phyloP scores from a whole-genome alignment of 2,329 filamentous ascomycete species.

The Colletotrichum coccodes region DNA sequence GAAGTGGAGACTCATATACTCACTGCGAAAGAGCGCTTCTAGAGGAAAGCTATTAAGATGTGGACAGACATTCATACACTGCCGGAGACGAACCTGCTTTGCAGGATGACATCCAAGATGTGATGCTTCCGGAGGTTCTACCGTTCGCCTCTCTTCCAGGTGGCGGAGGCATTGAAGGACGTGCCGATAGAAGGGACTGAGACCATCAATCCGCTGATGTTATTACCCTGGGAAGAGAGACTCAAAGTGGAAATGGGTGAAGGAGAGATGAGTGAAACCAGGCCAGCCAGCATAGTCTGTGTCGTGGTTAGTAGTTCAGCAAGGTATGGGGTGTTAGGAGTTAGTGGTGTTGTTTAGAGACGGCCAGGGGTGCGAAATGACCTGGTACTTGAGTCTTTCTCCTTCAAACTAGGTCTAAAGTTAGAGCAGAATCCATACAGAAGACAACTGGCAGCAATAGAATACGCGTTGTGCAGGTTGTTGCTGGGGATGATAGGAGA shows the following conservation, averaged over 20 bases:
- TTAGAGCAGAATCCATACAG: constrained; percentile 36
- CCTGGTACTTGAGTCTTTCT: constrained; percentile 29
- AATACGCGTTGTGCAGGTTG: constrained; percentile 26
- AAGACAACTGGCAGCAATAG: constrained; percentile 32
- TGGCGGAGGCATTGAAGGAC: not conserved
- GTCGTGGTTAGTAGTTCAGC: constrained; percentile 35
- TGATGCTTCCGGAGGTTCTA: too few species aligned
- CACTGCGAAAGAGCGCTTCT: not conserved
- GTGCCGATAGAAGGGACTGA: not conserved
- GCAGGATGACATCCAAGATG: not conserved
- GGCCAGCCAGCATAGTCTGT: not conserved
- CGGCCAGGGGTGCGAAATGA: not conserved
- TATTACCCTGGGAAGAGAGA: not conserved
- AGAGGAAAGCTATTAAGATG: not conserved
- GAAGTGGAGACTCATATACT: not conserved
- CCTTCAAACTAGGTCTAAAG: constrained; percentile 33
- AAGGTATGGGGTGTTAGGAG: constrained; percentile 34
- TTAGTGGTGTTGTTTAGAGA: constrained; percentile 23
- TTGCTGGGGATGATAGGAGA: constrained; percentile 18
- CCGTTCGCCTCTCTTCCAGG: not conserved
- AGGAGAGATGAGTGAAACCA: too few species aligned
- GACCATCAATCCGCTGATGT: not conserved
- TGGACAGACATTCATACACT: not conserved
- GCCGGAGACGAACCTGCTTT: not conserved
- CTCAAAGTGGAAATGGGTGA: too few species aligned